phyloP scores from a whole-genome alignment of 2,329 filamentous ascomycete genomes.

The Stagonosporopsis chrysanthemi region DNA sequence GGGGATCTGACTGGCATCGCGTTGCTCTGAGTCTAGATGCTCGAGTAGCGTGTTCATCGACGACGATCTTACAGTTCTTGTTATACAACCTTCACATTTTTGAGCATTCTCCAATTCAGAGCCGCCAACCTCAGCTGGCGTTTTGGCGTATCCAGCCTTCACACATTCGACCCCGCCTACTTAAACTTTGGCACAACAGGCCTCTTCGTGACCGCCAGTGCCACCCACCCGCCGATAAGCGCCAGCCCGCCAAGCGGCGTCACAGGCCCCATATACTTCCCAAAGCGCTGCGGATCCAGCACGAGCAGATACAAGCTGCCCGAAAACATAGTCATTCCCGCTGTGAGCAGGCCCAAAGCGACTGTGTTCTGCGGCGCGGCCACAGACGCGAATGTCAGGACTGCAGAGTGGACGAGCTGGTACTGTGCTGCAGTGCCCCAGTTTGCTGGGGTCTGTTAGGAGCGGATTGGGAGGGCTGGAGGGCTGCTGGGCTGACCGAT shows the following conservation, averaged over 20 bases:
- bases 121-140: too few species aligned
- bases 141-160: too few species aligned
- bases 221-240: conserved; percentile 70
- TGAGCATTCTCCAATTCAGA: too few species aligned
- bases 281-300: conserved; percentile 66
- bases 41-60: background rate
- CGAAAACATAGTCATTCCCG: conserved; percentile 72
- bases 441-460: conserved; percentile 48
- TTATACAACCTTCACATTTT: too few species aligned
- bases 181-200: conserved; percentile 27
- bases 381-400: conserved; percentile 63
- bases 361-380: conserved; percentile 63
- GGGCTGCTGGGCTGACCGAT: conserved; percentile 50
- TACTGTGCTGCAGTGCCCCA: conserved; percentile 73
- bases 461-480: too few species aligned
- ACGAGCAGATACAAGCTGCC: conserved; percentile 71
- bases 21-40: background rate
- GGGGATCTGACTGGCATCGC: conserved; percentile 26
- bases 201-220: conserved; percentile 49
- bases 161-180: conserved; percentile 3
- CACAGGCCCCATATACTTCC: conserved; percentile 65
- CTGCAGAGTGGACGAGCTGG: conserved; percentile 70
- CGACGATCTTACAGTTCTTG: background rate
- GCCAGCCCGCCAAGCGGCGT: conserved; percentile 70
- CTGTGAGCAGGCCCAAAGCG: conserved; percentile 66